Percentiles rank a stretch among this genome's conserved stretches.
phyloP scores from a whole-genome alignment of 257 asterid genomes.

The Ophiorrhiza pumila region DNA sequence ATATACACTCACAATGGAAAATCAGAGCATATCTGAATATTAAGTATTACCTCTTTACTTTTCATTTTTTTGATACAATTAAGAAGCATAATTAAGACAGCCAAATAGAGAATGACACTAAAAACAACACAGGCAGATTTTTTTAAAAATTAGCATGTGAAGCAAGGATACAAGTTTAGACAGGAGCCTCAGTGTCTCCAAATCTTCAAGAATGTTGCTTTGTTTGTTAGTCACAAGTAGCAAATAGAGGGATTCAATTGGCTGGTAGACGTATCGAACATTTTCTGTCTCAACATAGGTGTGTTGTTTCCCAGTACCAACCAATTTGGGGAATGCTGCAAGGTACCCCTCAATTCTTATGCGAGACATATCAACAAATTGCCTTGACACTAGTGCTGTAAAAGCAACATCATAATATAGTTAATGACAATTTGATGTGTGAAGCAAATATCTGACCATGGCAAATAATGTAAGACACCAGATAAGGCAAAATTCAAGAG shows the following conservation, averaged over 20 bases:
- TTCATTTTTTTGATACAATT: not conserved
- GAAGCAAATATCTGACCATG: not conserved
- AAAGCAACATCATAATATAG: slow-evolving; percentile 16
- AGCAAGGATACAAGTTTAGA: slow-evolving; percentile 85
- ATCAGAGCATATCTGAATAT: not conserved
- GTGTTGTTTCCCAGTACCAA: slow-evolving; percentile 88
- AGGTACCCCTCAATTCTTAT: slow-evolving; percentile 94
- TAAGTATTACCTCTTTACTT: not conserved
- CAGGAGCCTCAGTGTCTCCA: slow-evolving; percentile 87
- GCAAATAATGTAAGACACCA: not conserved
- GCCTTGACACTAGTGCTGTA: slow-evolving; percentile 93
- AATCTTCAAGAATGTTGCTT: slow-evolving; percentile 92
- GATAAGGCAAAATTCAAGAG: not conserved
- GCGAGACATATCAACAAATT: slow-evolving; percentile 94
- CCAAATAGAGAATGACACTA: not conserved
- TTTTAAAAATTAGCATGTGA: not conserved
- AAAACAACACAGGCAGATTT: not conserved
- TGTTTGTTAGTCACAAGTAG: slow-evolving; percentile 91
- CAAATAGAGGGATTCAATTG: slow-evolving; percentile 79
- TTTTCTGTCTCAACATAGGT: slow-evolving; percentile 90
- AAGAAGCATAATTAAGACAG: not conserved
- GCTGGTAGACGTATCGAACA: slow-evolving; percentile 94
- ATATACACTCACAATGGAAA: not conserved
- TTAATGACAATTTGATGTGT: not conserved
- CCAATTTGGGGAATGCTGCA: slow-evolving; percentile 93